These are phyloP conservation scores for Ogataea neopini DNA, from an alignment of 805 yeast species.

Conservation along the genomic window DNA sequence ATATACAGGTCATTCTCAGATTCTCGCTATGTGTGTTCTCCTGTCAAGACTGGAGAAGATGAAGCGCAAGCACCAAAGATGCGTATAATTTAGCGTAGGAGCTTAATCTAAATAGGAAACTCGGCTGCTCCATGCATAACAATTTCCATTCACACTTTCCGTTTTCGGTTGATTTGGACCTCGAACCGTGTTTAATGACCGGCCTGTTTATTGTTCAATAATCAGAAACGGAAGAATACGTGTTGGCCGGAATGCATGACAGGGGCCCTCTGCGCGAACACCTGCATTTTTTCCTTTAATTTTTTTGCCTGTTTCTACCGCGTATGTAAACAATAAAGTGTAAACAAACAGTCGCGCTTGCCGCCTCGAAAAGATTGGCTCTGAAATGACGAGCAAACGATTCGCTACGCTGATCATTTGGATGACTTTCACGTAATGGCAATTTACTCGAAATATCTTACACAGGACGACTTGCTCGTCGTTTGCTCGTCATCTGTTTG, in stretches of 20 bases:
- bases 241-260: constrained; percentile 5
- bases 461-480: too few species aligned
- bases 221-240: background rate
- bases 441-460: too few species aligned
- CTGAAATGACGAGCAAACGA: too few species aligned
- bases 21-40: background rate
- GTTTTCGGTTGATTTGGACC: background rate
- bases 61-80: constrained; percentile 4
- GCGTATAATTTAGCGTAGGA: constrained; percentile 10
- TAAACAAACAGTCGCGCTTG: constrained; percentile 3
- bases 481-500: background rate
- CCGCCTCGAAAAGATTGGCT: background rate
- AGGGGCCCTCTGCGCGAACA: constrained; percentile 6
- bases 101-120: constrained; percentile 1
- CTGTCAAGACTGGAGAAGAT: constrained; percentile 8
- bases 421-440: too few species aligned
- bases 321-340: constrained; percentile 9
- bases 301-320: constrained; percentile 1
- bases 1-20: background rate
- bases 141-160: constrained; percentile 5
- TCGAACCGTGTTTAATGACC: constrained; percentile 18
- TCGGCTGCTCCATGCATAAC: constrained; percentile 4
- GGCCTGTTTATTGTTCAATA: constrained; percentile 2
- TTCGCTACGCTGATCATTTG: background rate
- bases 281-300: background rate